Evolutionary conservation across 129 eudicot species (phyloP).

Genomic region (Lactuca sativa): DNA sequence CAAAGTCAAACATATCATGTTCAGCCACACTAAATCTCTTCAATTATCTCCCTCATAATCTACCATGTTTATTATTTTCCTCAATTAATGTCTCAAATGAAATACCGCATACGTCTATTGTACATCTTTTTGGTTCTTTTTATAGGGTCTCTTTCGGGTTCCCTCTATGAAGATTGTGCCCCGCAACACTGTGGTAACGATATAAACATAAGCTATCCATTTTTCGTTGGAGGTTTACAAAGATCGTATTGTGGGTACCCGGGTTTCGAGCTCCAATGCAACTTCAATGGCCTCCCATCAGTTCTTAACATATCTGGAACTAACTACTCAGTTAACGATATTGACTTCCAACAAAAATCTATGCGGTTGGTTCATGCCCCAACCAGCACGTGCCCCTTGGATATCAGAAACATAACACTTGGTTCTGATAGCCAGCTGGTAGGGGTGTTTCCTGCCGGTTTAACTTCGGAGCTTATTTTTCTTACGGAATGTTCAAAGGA

Average conservation of each 20-base stretch:
- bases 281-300: conserved; percentile 14
- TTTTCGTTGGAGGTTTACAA: conserved; percentile 30
- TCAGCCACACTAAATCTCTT: too few relatives aligned
- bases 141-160: not conserved
- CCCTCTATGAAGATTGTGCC: conserved; percentile 36
- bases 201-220: conserved; percentile 42
- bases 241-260: conserved; percentile 47
- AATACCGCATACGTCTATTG: too few relatives aligned
- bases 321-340: conserved; percentile 23
- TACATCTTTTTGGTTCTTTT: too few relatives aligned
- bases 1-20: too few relatives aligned
- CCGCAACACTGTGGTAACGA: conserved; percentile 38
- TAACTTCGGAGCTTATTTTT: not conserved
- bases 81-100: too few relatives aligned
- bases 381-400: not conserved
- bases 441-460: too few relatives aligned
- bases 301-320: conserved; percentile 15
- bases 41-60: too few relatives aligned
- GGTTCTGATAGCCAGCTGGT: not conserved
- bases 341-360: conserved; percentile 1
- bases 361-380: conserved; percentile 9
- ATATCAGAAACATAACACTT: conserved; percentile 14
- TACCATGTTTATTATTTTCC: too few relatives aligned
- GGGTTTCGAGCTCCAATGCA: conserved; percentile 43
- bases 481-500: not conserved